Conservation (phyloP, 1,139 yeast species). For the Nematodospora anomalae region DNA sequence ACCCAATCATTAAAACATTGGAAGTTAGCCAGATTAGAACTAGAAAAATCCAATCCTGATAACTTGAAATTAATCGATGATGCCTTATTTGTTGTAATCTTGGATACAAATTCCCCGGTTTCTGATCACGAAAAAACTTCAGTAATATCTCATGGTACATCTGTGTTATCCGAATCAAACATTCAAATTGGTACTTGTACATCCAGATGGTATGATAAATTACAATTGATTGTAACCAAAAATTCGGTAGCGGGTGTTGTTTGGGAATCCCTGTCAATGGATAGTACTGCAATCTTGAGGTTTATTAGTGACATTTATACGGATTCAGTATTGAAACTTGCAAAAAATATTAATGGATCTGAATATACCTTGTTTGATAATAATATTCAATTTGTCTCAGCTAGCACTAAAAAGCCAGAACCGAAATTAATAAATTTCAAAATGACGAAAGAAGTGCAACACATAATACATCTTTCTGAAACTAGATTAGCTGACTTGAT, state of each 20-base stretch:
- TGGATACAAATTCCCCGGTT: conserved; percentile 57
- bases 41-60: conserved; percentile 45
- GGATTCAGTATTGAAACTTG: conserved; percentile 69
- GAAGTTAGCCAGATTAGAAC: conserved; percentile 56
- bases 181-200: conserved; percentile 74
- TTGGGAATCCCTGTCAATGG: conserved; percentile 77
- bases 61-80: conserved; percentile 54
- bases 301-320: conserved; percentile 76
- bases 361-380: conserved; percentile 64
- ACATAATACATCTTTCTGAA: conserved; percentile 66
- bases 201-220: conserved; percentile 77
- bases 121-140: conserved; percentile 49
- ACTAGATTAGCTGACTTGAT: conserved; percentile 75
- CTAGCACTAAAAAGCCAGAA: conserved; percentile 44
- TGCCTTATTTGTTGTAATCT: conserved; percentile 65
- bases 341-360: conserved; percentile 69
- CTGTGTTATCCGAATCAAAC: conserved; percentile 53
- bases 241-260: conserved; percentile 76
- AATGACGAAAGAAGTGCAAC: conserved; percentile 45
- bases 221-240: conserved; percentile 65
- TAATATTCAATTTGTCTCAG: conserved; percentile 35
- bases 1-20: conserved; percentile 66
- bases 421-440: conserved; percentile 47
- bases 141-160: conserved; percentile 63
- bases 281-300: conserved; percentile 71